These are phyloP conservation scores for Aspergillus sp. DNA, from an alignment of 2,329 filamentous ascomycete genomes.

Conservation along the genomic window DNA sequence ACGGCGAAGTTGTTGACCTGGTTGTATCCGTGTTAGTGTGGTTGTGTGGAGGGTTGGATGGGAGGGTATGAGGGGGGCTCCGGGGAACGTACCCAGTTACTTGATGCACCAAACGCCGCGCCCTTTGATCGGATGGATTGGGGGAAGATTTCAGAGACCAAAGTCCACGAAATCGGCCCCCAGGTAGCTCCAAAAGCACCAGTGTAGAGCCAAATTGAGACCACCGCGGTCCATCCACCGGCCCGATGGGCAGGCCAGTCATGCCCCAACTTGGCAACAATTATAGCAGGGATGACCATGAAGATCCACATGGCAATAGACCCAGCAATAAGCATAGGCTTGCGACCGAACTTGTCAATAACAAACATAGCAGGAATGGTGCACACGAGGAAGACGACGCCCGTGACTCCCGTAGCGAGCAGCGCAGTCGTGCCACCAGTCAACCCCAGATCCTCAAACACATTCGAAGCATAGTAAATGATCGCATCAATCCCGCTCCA, in stretches of 20 bases:
- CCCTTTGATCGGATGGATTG: slow-evolving; percentile 36
- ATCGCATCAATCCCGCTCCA: slow-evolving; percentile 51
- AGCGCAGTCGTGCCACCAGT: slow-evolving; percentile 39
- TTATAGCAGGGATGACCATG: slow-evolving; percentile 33
- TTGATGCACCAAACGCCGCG: slow-evolving; percentile 33
- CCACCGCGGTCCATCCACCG: slow-evolving; percentile 35
- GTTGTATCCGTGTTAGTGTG: too few relatives aligned
- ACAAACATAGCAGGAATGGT: slow-evolving; percentile 33
- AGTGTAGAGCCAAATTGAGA: slow-evolving; percentile 35
- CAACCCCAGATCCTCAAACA: slow-evolving; percentile 42
- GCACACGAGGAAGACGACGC: too few relatives aligned
- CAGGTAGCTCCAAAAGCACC: slow-evolving; percentile 32
- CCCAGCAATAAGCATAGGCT: slow-evolving; percentile 34
- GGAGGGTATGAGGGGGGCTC: too few relatives aligned
- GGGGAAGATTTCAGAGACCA: slow-evolving; percentile 36
- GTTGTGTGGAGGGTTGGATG: too few relatives aligned
- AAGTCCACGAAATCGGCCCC: slow-evolving; percentile 35
- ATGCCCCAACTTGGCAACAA: slow-evolving; percentile 34
- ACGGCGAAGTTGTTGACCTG: slow-evolving; percentile 36
- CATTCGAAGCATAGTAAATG: slow-evolving; percentile 49
- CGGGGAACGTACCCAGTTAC: slow-evolving; percentile 28
- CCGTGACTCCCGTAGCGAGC: slow-evolving; percentile 20
- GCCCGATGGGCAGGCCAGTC: slow-evolving; percentile 33
- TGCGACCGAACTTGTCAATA: slow-evolving; percentile 35
- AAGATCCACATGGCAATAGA: slow-evolving; percentile 30